These are phyloP conservation scores for Cystobasidiaceae sp. DNA, from an alignment of 1,284 basidiomycete genomes.

Conservation along the genomic window DNA sequence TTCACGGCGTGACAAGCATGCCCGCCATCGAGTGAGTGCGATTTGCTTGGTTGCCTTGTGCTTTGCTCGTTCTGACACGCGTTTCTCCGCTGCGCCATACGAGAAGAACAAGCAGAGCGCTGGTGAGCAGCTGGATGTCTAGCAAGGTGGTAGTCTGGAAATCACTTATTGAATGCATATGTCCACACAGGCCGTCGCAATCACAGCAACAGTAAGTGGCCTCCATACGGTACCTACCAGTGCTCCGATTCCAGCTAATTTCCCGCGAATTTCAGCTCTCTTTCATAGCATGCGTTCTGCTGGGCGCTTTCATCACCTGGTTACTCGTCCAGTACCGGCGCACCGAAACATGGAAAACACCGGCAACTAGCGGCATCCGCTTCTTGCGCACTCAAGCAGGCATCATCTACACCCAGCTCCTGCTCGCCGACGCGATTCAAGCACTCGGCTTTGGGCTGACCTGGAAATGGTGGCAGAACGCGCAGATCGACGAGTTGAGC, in stretches of 20 bases:
- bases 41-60: too few relatives aligned
- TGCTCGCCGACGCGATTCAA: conserved; percentile 24
- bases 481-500: too few relatives aligned
- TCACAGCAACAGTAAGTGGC: not conserved
- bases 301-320: conserved; percentile 17
- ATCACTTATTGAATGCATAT: too few relatives aligned
- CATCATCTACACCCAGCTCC: conserved; percentile 15
- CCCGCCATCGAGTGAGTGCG: too few relatives aligned
- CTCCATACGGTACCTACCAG: too few relatives aligned
- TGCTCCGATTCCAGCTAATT: too few relatives aligned
- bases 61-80: too few relatives aligned
- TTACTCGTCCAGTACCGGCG: conserved; percentile 1
- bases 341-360: not conserved
- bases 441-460: conserved; percentile 30
- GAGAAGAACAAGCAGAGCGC: too few relatives aligned
- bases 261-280: not conserved
- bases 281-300: not conserved
- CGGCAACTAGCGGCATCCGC: conserved; percentile 6
- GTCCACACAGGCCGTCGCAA: not conserved
- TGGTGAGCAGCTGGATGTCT: too few relatives aligned
- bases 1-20: too few relatives aligned
- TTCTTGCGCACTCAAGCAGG: conserved; percentile 30
- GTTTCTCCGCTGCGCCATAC: too few relatives aligned
- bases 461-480: conserved; percentile 26
- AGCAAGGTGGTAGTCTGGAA: too few relatives aligned